Evolutionary conservation across 306 rosid genomes (phyloP), one percentile per base, ranked within the genome.

Genomic region (Cicer yamashitae): DNA sequence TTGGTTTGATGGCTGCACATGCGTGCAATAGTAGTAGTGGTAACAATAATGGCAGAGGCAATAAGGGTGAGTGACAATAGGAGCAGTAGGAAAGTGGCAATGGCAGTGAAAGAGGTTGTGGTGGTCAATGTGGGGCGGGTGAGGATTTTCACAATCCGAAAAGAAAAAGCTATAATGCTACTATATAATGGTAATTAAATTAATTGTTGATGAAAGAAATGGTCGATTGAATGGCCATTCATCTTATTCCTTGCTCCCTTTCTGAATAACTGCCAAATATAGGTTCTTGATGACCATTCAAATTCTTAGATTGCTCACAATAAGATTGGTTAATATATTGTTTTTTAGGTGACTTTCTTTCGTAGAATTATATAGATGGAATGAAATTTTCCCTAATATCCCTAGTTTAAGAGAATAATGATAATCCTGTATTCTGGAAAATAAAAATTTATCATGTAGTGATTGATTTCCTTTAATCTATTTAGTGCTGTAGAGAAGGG

Each of bases 301-400:
- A 52, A 54, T 46, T 47, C 51, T 15, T 2, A 44, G 82, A 62
- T 34, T 51, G 25, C 45, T 68, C 37, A 34, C 40, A 47, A 20
- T 44, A 47, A 61, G 70, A 52, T 70, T 71, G 45, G 44, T 37
- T 12, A 39, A 25, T 34, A 1, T 25, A 22, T 58, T 58, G 41
- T 59, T 71, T 59, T 71, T 71, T 40, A 71, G 76, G 40, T 54
- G 15, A 17, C 44, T 69, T 69, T 56, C 76, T 72, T 56, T 56
- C 54, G 4, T 18, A 72, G 25, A 56, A 43, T 40, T 57, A 8
- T 40, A 63, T 43, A 72, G 41, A 40, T 13, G 25, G 43, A 43
- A 43, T n/a, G 41, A 70, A 53, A 70, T 52, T 50, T 71, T 30
- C 17, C 68, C 56, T 5, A 58, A 43, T 25, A 39, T 22, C 57